A percentile compares a stretch with the other conserved stretches of the same genome.
Evolutionary conservation across 1,284 basidiomycete species (phyloP).

Genomic region (Puccinia horiana): DNA sequence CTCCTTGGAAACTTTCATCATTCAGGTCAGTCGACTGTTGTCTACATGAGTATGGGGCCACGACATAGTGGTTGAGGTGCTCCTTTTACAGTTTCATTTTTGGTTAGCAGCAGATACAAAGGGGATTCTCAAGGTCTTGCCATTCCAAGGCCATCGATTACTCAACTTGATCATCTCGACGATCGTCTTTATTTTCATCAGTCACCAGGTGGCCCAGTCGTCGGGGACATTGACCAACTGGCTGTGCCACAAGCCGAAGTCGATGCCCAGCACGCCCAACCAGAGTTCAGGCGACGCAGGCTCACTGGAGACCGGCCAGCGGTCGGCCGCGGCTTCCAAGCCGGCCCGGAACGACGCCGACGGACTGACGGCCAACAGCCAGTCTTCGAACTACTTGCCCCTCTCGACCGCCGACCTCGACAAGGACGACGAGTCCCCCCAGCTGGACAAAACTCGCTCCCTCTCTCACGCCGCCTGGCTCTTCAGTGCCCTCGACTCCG

Average conservation of each 20-base stretch:
- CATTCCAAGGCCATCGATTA: conserved; percentile 70
- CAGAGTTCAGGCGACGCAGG: neutral
- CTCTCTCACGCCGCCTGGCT: neutral
- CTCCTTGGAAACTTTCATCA: conserved; percentile 80
- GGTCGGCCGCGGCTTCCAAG: neutral
- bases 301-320: neutral
- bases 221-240: conserved; percentile 31
- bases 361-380: neutral
- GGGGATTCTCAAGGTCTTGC: conserved; percentile 75
- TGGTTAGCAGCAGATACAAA: conserved; percentile 86
- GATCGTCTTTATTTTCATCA: conserved; percentile 60
- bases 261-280: neutral
- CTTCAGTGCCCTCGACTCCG: neutral
- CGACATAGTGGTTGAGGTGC: neutral
- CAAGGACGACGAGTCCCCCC: neutral
- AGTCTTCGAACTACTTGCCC: conserved; percentile 16
- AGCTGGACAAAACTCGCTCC: neutral
- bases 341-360: neutral
- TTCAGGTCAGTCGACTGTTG: conserved; percentile 57
- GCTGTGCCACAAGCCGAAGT: conserved; percentile 44
- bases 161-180: conserved; percentile 75
- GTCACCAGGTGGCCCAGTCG: conserved; percentile 36
- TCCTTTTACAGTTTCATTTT: conserved; percentile 72
- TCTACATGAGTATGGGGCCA: neutral
- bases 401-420: conserved; percentile 16